These are phyloP conservation scores for Calonectria honghensis DNA, from an alignment of 2,329 filamentous ascomycete genomes.

Conservation along the genomic window DNA sequence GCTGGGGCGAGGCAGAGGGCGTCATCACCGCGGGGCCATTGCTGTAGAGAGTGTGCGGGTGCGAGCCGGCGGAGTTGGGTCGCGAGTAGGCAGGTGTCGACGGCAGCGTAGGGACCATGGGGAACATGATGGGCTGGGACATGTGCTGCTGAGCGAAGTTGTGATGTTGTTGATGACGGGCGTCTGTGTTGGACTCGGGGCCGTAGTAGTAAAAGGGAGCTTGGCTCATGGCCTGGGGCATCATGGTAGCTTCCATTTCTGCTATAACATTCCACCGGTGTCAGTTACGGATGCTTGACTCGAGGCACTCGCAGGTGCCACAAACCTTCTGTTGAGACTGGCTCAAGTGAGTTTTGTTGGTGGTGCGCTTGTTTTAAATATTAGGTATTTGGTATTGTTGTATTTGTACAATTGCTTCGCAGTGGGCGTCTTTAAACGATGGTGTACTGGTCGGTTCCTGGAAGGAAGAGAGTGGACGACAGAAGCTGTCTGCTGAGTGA, in stretches of 20 bases:
- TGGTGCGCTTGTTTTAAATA: slow-evolving; percentile 48
- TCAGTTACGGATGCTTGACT: slow-evolving; percentile 43
- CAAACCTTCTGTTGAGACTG: slow-evolving; percentile 50
- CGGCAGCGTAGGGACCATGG: slow-evolving; percentile 74
- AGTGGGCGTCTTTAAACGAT: slow-evolving; percentile 50
- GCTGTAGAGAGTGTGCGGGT: slow-evolving; percentile 74
- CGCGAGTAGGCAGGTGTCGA: slow-evolving; percentile 79
- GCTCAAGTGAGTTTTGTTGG: slow-evolving; percentile 30
- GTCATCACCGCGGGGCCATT: slow-evolving; percentile 80
- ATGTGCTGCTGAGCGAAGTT: slow-evolving; percentile 75
- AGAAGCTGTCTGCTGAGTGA: slow-evolving; percentile 60
- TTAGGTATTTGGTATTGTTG: slow-evolving; percentile 51
- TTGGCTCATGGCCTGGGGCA: slow-evolving; percentile 79
- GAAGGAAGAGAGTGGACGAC: slow-evolving; percentile 65
- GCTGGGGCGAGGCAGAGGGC: slow-evolving; percentile 84
- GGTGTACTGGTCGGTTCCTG: slow-evolving; percentile 53
- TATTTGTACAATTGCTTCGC: slow-evolving; percentile 53
- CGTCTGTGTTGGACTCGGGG: slow-evolving; percentile 83
- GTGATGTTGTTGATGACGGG: slow-evolving; percentile 73
- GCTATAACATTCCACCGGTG: slow-evolving; percentile 39
- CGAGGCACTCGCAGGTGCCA: slow-evolving; percentile 45
- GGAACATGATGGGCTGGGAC: slow-evolving; percentile 72
- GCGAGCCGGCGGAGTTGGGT: slow-evolving; percentile 80
- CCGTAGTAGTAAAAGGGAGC: slow-evolving; percentile 92
- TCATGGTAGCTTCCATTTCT: slow-evolving; percentile 80